Percentiles rank a stretch among this genome's conserved stretches.
These are phyloP conservation scores for Quercus bicolor DNA, from an alignment of 306 rosid genomes.

Conservation along the genomic window DNA sequence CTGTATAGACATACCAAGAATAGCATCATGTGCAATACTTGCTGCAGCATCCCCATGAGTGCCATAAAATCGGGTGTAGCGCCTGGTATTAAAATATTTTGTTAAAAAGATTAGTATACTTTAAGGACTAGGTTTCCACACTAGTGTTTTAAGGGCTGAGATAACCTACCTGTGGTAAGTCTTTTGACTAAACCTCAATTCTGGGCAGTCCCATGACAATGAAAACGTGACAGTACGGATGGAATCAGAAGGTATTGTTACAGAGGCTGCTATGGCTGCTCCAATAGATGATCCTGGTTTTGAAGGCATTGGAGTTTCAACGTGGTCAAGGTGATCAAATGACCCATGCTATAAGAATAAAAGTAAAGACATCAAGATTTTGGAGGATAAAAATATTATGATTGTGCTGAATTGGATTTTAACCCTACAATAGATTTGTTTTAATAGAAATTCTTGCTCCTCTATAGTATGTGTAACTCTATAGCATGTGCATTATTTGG, in stretches of 20 bases:
- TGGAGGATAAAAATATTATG: not conserved
- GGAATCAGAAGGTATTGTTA: conserved; percentile 59
- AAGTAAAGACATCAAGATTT: not conserved
- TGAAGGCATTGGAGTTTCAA: conserved; percentile 51
- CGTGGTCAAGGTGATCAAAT: conserved; percentile 56
- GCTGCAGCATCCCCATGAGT: conserved; percentile 77
- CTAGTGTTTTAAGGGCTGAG: not conserved
- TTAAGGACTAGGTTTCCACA: not conserved
- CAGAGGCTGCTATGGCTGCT: conserved; percentile 90
- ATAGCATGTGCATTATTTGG: not conserved
- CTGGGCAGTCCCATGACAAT: conserved; percentile 95
- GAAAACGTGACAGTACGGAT: conserved; percentile 79
- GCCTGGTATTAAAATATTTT: conserved; percentile 52
- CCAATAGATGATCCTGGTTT: conserved; percentile 89
- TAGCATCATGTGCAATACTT: conserved; percentile 83
- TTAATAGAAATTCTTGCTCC: not conserved
- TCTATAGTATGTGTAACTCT: not conserved
- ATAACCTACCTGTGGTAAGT: conserved; percentile 70
- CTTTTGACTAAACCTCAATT: conserved; percentile 61
- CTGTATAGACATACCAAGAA: conserved; percentile 42
- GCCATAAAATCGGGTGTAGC: conserved; percentile 87
- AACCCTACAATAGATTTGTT: not conserved
- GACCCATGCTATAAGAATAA: conserved; percentile 69
- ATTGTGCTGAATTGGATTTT: not conserved
- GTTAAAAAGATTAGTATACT: not conserved